Evolutionary conservation across 805 yeast species (phyloP).

Genomic region (Candida montana): DNA sequence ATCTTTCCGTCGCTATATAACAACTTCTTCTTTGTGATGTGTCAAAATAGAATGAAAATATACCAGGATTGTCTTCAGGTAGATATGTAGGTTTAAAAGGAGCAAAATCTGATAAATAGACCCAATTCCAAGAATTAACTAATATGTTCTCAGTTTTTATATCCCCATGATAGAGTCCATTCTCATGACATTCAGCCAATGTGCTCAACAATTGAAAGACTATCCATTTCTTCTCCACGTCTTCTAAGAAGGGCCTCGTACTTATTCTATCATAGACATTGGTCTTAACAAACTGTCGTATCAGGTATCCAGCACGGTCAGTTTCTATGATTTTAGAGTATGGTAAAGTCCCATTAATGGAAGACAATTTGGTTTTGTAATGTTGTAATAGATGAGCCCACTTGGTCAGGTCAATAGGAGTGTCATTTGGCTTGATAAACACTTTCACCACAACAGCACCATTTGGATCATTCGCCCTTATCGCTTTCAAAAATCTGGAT

Average conservation of each 20-base stretch:
- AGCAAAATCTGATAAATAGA: conserved; percentile 76
- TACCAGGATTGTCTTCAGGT: conserved; percentile 92
- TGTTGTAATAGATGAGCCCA: conserved; percentile 24
- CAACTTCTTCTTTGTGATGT: conserved; percentile 83
- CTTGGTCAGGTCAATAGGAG: conserved; percentile 17
- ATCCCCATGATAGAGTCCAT: conserved; percentile 77
- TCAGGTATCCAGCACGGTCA: conserved; percentile 84
- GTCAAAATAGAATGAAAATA: conserved; percentile 87
- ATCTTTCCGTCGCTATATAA: conserved; percentile 93
- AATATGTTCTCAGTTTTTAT: conserved; percentile 85
- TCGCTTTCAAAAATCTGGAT: conserved; percentile 80
- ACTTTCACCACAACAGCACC: conserved; percentile 78
- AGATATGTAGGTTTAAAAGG: conserved; percentile 75
- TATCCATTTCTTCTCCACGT: conserved; percentile 78
- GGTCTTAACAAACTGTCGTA: conserved; percentile 73
- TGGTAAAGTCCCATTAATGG: conserved; percentile 60
- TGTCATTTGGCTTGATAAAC: conserved; percentile 65
- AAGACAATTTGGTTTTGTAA: conserved; percentile 37
- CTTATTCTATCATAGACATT: conserved; percentile 86
- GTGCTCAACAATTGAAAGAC: conserved; percentile 73
- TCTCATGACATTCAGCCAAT: conserved; percentile 56
- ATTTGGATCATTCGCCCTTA: conserved; percentile 67
- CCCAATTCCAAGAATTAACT: conserved; percentile 87
- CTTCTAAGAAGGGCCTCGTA: conserved; percentile 80
- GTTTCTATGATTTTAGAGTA: conserved; percentile 76